Evolutionary conservation across 2,329 filamentous ascomycete species (phyloP), one percentile per base, ranked within the genome.

Genomic region (Immersiporthe knoxdaviesiana): DNA sequence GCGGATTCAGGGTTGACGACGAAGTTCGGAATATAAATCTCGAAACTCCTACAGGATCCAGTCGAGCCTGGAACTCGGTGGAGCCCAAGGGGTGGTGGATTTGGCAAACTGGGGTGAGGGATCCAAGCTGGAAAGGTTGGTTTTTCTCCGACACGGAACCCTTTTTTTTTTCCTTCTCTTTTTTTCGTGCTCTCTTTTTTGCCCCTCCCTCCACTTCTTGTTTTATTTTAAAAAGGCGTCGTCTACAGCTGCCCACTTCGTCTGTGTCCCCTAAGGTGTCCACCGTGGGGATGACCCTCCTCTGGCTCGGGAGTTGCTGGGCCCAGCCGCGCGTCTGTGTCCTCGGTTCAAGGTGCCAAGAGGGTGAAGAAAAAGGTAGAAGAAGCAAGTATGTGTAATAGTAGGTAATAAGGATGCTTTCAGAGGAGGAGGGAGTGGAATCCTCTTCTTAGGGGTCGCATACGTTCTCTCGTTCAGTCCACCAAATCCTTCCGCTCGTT

Each of bases 21-120:
- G 44, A 52, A 18, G 44, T 27, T 35, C 52, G 52, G 52, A 30
- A 56, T 56, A 56, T 56, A 56, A 56, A 56, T 56, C 24, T 54
- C 52, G 52, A 30, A 56, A 30, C 52, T 30, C 52, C 52, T 56
- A 5, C 27, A 56, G 52, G 52, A 56, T 56, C 52, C 52, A 21
- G 52, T 56, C 24, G 50, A 54, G 50, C 44, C 44, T 47, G 44
- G 44, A 47, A 47, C 44, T n/a, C 44, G n/a, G 44, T 47, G 44
- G 50, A 27, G 24, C 50, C 50, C 50, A 30, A 24, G 47, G 47
- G n/a, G 50, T n/a, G 50, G 50, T 39, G 24, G 24, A 30, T 47
- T 47, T 47, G 44, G 44, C 44, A 21, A 21, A 8, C 50, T 16
- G 10, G 24, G 50, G 24, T 54, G n/a, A 54, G 50, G 50, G 50